Conservation (phyloP, 805 yeast genomes). For the Saccharomyces paradoxus region DNA sequence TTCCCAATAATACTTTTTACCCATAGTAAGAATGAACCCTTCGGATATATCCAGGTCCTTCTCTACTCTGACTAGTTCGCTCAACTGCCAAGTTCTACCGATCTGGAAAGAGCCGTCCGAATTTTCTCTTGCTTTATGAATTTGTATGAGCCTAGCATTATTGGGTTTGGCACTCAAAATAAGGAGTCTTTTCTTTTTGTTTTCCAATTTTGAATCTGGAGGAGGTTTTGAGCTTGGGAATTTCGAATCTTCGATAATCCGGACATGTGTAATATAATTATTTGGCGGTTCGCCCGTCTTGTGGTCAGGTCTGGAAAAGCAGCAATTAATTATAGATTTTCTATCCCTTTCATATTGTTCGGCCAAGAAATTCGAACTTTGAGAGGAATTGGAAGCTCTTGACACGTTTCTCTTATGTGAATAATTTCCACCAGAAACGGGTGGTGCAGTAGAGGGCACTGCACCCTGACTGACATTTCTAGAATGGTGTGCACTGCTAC, state of each 20-base stretch:
- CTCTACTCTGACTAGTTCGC: constrained; percentile 53
- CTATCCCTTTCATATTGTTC: constrained; percentile 52
- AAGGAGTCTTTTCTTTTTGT: constrained; percentile 55
- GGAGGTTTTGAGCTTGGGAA: constrained; percentile 68
- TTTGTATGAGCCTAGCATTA: constrained; percentile 56
- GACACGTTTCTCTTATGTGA: constrained; percentile 30
- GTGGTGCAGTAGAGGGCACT: constrained; percentile 13
- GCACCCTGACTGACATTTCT: constrained; percentile 14
- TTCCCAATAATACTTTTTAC: constrained; percentile 81
- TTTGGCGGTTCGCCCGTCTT: constrained; percentile 39
- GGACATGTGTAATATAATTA: constrained; percentile 66
- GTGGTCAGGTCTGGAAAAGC: constrained; percentile 41
- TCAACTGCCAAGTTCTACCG: constrained; percentile 87
- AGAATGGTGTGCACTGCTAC: constrained; percentile 8
- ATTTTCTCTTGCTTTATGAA: constrained; percentile 83
- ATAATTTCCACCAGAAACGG: constrained; percentile 18
- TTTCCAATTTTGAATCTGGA: constrained; percentile 35
- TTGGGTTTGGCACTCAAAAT: constrained; percentile 42
- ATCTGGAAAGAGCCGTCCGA: constrained; percentile 70
- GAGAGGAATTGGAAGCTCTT: constrained; percentile 28
- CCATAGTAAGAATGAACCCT: constrained; percentile 54
- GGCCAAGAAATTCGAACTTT: constrained; percentile 35
- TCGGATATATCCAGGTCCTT: constrained; percentile 44
- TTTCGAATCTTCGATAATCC: constrained; percentile 65
- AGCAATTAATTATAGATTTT: constrained; percentile 37